These are phyloP conservation scores for Leucocoprinus birnbaumii DNA, from an alignment of 768 basidiomycete genomes.

Conservation along the genomic window DNA sequence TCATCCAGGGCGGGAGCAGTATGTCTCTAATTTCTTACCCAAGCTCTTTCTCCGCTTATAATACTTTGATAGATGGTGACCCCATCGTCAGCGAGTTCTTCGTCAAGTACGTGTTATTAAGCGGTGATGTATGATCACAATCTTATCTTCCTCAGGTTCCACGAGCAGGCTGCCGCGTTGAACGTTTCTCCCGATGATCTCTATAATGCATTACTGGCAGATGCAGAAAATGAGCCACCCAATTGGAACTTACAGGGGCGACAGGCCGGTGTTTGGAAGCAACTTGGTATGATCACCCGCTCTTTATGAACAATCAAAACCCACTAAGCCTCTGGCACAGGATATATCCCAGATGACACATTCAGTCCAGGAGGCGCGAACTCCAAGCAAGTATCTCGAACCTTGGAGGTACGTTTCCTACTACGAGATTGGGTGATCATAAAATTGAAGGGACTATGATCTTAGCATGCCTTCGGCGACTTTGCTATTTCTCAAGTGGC, in stretches of 20 bases:
- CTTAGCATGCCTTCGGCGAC: slow-evolving; percentile 60
- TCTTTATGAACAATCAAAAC: not conserved
- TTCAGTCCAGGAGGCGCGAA: slow-evolving; percentile 49
- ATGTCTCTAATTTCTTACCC: slow-evolving; percentile 23
- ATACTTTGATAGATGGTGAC: slow-evolving; percentile 44
- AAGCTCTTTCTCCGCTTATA: not conserved
- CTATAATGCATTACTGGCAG: slow-evolving; percentile 55
- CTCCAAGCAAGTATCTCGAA: slow-evolving; percentile 60
- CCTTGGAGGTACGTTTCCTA: slow-evolving; percentile 43
- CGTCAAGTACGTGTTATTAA: slow-evolving; percentile 43
- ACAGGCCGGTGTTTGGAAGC: slow-evolving; percentile 55
- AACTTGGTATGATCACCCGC: slow-evolving; percentile 32
- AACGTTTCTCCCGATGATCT: slow-evolving; percentile 46
- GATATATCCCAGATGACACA: slow-evolving; percentile 38
- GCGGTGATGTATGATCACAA: not conserved
- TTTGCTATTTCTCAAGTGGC: slow-evolving; percentile 66
- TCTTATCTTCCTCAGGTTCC: slow-evolving; percentile 34
- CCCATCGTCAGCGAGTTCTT: slow-evolving; percentile 65
- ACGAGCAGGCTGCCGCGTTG: slow-evolving; percentile 42
- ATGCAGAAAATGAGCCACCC: slow-evolving; percentile 53
- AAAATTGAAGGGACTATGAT: not conserved
- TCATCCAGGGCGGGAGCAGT: slow-evolving; percentile 63
- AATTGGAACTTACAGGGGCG: slow-evolving; percentile 66
- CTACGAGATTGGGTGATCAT: not conserved
- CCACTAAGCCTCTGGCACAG: slow-evolving; percentile 17